Base-by-base conservation (phyloP, 106 monocot species). In the Dendrobium catenatum region DNA sequence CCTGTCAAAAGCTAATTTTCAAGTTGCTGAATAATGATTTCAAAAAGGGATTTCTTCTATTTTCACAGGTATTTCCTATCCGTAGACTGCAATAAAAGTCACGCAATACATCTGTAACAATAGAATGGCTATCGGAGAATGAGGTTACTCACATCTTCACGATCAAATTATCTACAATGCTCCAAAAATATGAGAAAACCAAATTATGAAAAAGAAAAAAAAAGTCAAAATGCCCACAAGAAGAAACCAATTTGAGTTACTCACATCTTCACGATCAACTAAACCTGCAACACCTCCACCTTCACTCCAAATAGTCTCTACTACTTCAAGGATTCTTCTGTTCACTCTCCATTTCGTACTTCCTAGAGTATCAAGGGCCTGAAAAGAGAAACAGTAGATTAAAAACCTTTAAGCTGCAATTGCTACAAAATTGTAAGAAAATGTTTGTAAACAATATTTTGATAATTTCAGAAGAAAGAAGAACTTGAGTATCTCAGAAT, bases 261-360 rank as follows among this genome's bases (percentile, higher is more conserved):
- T 85, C 68, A 96, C 95, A 90, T 96, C 89, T 83, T 88, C 80
- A 40, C 85, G 85, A 66, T 91, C 84, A 64, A 96, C 86, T 55
- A 96, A 75, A 68, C 95, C 95, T 40, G 95, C 95, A 82, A 88
- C 74, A 33, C 86, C 82, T 70, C 95, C 95, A 26, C 95, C 93
- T 82, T 61, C 83, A 67, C 85, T 88, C 95, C 95, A 96, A 75
- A 91, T 82, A 66, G 49, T 82, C 78, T 96, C 93, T 55, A 93
- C 83, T n/a, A 91, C 84, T 79, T 83, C 85, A 78, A 93, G 91
- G 70, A 96, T 73, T 70, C 84, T 88, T 81, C 88, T 96, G 68
- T 96, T 96, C 82, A 96, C 82, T 84, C 95, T 89, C 95, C 95
- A 96, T 89, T 91, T 91, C 5, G 93, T 96, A 72, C 79, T 89